These are phyloP conservation scores for Xylaria sp. DNA, from an alignment of 2,329 filamentous ascomycete species.

Conservation along the genomic window DNA sequence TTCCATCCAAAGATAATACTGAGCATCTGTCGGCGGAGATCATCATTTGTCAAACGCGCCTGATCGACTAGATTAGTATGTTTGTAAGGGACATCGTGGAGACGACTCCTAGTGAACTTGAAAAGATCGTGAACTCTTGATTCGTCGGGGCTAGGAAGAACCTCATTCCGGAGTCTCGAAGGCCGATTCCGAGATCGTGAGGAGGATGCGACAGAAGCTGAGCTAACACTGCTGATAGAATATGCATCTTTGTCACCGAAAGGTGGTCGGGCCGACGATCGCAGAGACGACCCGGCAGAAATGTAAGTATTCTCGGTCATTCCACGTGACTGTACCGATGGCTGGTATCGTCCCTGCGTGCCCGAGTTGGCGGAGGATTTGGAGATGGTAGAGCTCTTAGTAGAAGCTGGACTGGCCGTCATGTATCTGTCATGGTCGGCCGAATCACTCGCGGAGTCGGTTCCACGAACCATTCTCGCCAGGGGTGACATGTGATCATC, in stretches of 20 bases:
- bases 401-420: conserved; percentile 73
- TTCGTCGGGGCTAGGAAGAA: conserved; percentile 81
- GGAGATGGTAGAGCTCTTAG: conserved; percentile 68
- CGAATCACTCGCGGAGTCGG: conserved; percentile 69
- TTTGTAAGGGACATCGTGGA: conserved; percentile 85
- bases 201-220: conserved; percentile 61
- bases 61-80: conserved; percentile 69
- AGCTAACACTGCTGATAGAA: conserved; percentile 64
- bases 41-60: conserved; percentile 74
- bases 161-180: conserved; percentile 82
- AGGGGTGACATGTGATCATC: conserved; percentile 80
- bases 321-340: conserved; percentile 63
- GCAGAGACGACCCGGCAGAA: conserved; percentile 70
- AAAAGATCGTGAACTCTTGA: conserved; percentile 81
- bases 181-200: conserved; percentile 58
- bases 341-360: conserved; percentile 60
- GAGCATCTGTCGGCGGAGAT: conserved; percentile 90
- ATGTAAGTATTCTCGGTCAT: conserved; percentile 74
- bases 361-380: conserved; percentile 66
- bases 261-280: conserved; percentile 51
- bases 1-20: conserved; percentile 96
- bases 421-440: conserved; percentile 69
- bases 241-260: conserved; percentile 61
- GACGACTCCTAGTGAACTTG: conserved; percentile 81
- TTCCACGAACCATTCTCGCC: conserved; percentile 77